Percentiles rank a stretch among this genome's conserved stretches.
phyloP scores from a whole-genome alignment of 2,329 filamentous ascomycete species.

The Pezizomycotina sp. region DNA sequence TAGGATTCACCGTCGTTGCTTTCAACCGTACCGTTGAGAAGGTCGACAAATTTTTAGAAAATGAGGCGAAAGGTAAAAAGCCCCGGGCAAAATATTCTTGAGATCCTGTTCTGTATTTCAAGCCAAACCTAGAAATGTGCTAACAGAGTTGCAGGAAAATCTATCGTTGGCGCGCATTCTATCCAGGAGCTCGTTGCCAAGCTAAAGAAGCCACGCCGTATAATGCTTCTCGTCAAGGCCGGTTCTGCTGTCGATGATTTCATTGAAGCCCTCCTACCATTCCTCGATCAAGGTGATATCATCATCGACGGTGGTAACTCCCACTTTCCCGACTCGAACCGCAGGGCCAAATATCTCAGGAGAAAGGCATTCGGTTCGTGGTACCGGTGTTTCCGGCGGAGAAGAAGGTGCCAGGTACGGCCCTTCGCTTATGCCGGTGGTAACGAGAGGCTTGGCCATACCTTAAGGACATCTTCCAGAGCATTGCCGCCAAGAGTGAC shows the following conservation, averaged over 20 bases:
- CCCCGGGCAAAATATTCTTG: constrained; percentile 1
- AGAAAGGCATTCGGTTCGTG: constrained; percentile 86
- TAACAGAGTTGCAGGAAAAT: constrained; percentile 50
- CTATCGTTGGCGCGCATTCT: constrained; percentile 81
- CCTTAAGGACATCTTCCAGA: constrained; percentile 98
- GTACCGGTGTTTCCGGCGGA: constrained; percentile 93
- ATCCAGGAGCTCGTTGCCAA: constrained; percentile 89
- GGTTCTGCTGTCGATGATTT: constrained; percentile 96
- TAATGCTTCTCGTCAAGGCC: constrained; percentile 99
- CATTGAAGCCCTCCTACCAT: constrained; percentile 83
- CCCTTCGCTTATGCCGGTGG: constrained; percentile 96
- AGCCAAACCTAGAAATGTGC: constrained; percentile 31
- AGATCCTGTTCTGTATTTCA: neutral
- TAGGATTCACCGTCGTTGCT: constrained; percentile 80
- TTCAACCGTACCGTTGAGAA: constrained; percentile 98
- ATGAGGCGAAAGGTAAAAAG: constrained; percentile 62
- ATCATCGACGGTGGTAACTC: constrained; percentile 99
- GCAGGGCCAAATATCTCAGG: constrained; percentile 75
- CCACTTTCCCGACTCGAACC: constrained; percentile 97
- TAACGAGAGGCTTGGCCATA: constrained; percentile 94
- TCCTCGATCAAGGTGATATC: constrained; percentile 77
- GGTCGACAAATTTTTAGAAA: constrained; percentile 83
- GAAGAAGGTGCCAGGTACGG: constrained; percentile 98
- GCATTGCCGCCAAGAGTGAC: constrained; percentile 93
- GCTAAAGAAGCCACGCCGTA: constrained; percentile 89